Evolutionary conservation across 1,139 yeast genomes (phyloP), one percentile per base, ranked within the genome.

Genomic region (Geotrichum cucujoidarum): DNA sequence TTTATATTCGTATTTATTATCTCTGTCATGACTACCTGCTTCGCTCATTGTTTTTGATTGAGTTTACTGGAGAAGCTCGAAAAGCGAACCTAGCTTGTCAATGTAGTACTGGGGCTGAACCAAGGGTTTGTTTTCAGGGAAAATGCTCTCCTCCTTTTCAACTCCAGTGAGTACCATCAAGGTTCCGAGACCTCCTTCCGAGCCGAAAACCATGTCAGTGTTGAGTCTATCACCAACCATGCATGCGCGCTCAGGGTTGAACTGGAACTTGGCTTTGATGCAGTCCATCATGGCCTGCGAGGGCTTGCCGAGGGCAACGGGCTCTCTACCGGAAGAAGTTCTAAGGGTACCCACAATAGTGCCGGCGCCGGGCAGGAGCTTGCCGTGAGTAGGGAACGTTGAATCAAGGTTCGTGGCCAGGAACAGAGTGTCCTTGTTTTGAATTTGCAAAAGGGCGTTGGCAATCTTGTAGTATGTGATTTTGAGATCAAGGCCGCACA

Each of bases 201-300:
- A 74, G 37, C 98, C 98, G 66, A 92, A 92, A 60, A 77, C 78
- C 81, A 92, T 92, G 60, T 92, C 99, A 1, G 99, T 92, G 64
- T 92, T 90, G 53, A 92, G 73, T 54, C 98, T 76, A 65, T 92
- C 99, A 25, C 99, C 99, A 54, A 92, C 79, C 97, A 92, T 92
- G 56, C 92, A 76, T 7, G 95, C 84, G 50, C 78, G 74, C 13
- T 70, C 60, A 35, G 87, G 83, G 52, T 80, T 78, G 34, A 78
- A 69, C 17, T 75, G 64, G 60, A 80, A 76, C 44, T 81, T 82
- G 7, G 87, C 85, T 54, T 83, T 79, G 62, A 92, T 86, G 21
- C 95, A 82, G 62, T 88, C 86, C 82, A 92, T 78, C 97, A 92
- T 90, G 45, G 84, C 82, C 57, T 78, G 80, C 50, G 83, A 81